phyloP scores from a whole-genome alignment of 2,329 filamentous ascomycete genomes.

The Monosporascus ibericus region DNA sequence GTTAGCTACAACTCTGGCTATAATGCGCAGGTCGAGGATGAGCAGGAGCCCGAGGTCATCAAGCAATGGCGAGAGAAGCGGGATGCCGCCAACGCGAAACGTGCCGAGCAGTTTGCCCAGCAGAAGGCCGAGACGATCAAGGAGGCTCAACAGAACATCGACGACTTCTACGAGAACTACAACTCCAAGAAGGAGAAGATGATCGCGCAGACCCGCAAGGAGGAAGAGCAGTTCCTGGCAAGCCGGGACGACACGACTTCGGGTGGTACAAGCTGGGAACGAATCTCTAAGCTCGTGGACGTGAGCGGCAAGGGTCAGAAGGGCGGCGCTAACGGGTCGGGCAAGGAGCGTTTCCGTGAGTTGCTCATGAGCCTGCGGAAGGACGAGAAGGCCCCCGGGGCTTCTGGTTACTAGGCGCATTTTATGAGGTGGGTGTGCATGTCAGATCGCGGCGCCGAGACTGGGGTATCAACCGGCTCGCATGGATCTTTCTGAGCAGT shows the following conservation, averaged over 20 bases:
- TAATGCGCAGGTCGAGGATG: conserved; percentile 51
- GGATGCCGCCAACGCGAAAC: conserved; percentile 74
- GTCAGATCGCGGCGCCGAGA: conserved; percentile 7
- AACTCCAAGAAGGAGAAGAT: conserved; percentile 96
- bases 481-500: background rate
- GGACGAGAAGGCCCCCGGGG: conserved; percentile 77
- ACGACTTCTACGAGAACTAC: conserved; percentile 99
- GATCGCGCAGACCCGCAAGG: conserved; percentile 78
- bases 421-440: conserved; percentile 10
- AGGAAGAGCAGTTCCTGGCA: conserved; percentile 87
- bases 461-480: conserved; percentile 3
- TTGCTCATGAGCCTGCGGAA: conserved; percentile 81
- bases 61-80: conserved; percentile 89
- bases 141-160: conserved; percentile 88
- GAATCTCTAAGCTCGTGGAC: conserved; percentile 96
- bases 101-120: conserved; percentile 73
- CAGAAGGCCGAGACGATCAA: conserved; percentile 82
- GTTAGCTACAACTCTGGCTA: conserved; percentile 58
- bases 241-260: conserved; percentile 88
- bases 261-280: conserved; percentile 96
- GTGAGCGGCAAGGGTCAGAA: conserved; percentile 86
- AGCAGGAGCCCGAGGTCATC: conserved; percentile 84
- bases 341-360: conserved; percentile 95
- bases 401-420: conserved; percentile 49
- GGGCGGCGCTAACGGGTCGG: conserved; percentile 81